Evolutionary conservation across 257 asterid genomes (phyloP).

Genomic region (Solanum chiquidenum): DNA sequence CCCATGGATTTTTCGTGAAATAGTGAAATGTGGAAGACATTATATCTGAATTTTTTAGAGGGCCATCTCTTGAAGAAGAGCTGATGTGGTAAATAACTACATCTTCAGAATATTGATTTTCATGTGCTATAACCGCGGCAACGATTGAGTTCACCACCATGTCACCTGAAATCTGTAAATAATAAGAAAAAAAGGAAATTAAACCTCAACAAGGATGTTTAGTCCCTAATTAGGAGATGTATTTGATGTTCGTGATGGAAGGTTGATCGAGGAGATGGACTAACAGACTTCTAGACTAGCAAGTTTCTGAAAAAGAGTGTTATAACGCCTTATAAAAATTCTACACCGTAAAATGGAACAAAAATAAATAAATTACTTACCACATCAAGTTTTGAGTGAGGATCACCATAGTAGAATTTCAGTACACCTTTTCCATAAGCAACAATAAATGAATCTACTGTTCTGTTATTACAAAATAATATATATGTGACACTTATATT

Average conservation of each 20-base stretch:
- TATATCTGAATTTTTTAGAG: constrained; percentile 18
- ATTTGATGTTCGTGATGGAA: not conserved
- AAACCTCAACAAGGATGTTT: too few species aligned
- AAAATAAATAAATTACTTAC: constrained; percentile 13
- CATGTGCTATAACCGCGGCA: not conserved
- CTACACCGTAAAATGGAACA: not conserved
- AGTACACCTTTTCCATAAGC: constrained; percentile 39
- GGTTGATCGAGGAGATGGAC: not conserved
- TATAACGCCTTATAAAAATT: not conserved
- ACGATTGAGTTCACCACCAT: not conserved
- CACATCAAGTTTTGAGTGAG: constrained; percentile 29
- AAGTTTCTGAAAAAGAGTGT: not conserved
- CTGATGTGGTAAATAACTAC: constrained; percentile 39
- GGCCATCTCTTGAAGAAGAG: constrained; percentile 22
- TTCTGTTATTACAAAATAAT: not conserved
- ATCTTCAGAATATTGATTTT: not conserved
- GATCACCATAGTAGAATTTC: constrained; percentile 35
- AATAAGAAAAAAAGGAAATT: not conserved
- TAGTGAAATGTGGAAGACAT: constrained; percentile 10
- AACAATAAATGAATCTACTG: not conserved
- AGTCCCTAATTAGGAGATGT: not conserved
- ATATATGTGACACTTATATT: too few species aligned
- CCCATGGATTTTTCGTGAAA: constrained; percentile 26
- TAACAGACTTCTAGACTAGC: not conserved
- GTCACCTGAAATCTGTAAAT: not conserved